Percentiles rank a stretch among this genome's conserved stretches.
phyloP scores from a whole-genome alignment of 2,329 filamentous ascomycete genomes.

The Meredithiella fracta region DNA sequence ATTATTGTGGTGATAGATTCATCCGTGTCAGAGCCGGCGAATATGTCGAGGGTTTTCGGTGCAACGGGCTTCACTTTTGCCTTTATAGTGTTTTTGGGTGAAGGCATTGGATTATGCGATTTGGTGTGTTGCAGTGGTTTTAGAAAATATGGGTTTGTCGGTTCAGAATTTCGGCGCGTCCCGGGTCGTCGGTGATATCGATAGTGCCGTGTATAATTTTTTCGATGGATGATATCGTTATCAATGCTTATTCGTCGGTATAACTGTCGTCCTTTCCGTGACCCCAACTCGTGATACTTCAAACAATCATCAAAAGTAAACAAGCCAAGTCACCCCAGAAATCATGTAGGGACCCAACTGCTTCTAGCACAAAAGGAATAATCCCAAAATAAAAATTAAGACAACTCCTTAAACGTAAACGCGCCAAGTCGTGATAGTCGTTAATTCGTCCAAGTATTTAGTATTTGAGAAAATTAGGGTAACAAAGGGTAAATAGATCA shows the following conservation, averaged over 20 bases:
- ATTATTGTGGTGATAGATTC: constrained; percentile 11
- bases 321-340: constrained; percentile 1
- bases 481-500: neutral
- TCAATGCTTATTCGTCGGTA: neutral
- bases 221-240: no score
- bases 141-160: neutral
- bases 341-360: neutral
- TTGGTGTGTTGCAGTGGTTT: neutral
- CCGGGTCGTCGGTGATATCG: neutral
- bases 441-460: neutral
- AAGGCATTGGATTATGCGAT: constrained; percentile 6
- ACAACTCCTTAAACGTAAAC: neutral
- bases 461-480: neutral
- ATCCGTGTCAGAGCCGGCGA: constrained; percentile 8
- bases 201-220: no score
- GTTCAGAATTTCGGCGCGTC: neutral
- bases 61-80: neutral
- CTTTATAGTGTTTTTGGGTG: constrained; percentile 5
- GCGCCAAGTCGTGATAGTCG: neutral
- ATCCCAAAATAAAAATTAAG: neutral
- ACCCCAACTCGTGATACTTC: neutral
- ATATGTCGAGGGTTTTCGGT: constrained; percentile 3
- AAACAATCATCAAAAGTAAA: constrained; percentile 1
- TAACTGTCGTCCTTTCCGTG: neutral
- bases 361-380: neutral